Percentiles rank a stretch among this genome's conserved stretches.
Conservation (phyloP, 768 basidiomycete species). For the Russula foetens region DNA sequence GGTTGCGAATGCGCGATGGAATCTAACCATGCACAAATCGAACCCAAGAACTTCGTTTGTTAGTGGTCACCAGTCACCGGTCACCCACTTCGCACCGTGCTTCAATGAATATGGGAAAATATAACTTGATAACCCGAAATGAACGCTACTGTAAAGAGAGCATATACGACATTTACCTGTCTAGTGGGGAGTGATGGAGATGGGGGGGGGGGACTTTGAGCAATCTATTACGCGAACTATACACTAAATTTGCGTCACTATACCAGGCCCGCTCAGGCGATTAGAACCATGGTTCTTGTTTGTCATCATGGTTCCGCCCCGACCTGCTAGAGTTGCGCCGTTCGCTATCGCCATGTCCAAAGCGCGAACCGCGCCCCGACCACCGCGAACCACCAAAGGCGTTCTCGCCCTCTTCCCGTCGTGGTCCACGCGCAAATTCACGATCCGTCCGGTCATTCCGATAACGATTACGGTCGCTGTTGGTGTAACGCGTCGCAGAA, state of each 20-base stretch:
- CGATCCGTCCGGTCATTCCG: constrained; percentile 2
- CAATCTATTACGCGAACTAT: neutral
- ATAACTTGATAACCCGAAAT: neutral
- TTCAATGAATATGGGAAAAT: neutral
- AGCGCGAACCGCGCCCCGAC: neutral
- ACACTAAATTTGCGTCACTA: neutral
- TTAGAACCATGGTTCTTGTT: neutral
- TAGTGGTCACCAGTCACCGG: neutral
- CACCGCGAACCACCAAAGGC: neutral
- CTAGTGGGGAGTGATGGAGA: constrained; percentile 3
- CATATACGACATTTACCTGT: neutral
- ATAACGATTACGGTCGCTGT: constrained; percentile 5
- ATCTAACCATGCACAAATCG: neutral
- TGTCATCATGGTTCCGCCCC: neutral
- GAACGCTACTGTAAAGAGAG: neutral
- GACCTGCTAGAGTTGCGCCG: neutral
- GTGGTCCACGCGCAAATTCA: neutral
- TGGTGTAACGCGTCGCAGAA: neutral
- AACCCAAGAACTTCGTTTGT: neutral
- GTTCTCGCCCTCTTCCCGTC: neutral
- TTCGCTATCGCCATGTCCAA: neutral
- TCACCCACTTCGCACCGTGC: no score
- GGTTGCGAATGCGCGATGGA: no score
- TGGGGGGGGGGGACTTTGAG: neutral
- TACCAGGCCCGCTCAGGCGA: neutral